A percentile compares a stretch with the other conserved stretches of the same genome.
phyloP scores from a whole-genome alignment of 176 grass and related monocot species.

The Ampelocalamus luodianensis region DNA sequence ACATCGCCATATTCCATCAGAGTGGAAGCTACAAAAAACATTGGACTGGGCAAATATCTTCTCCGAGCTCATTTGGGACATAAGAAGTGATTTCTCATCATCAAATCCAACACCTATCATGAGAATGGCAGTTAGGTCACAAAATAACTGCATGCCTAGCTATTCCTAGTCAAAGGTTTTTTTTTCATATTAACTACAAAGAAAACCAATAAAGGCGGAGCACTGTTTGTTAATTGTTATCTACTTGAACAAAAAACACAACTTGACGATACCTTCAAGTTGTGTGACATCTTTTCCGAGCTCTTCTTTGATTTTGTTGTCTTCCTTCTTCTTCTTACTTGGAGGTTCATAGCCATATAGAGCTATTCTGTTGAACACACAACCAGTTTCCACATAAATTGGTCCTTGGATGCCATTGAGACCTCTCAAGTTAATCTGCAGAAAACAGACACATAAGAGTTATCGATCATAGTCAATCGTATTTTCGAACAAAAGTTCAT shows the following conservation, averaged over 20 bases:
- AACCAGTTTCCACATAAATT: slow-evolving; percentile 97
- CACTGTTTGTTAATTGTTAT: slow-evolving; percentile 16
- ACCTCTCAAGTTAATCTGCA: slow-evolving; percentile 99
- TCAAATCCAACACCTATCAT: slow-evolving; percentile 81
- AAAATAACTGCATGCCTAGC: neutral
- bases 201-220: neutral
- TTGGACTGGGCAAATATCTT: slow-evolving; percentile 86
- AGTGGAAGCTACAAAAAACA: no score
- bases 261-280: slow-evolving; percentile 73
- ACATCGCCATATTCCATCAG: no score
- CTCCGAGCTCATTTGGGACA: slow-evolving; percentile 96
- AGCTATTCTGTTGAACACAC: slow-evolving; percentile 94
- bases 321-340: slow-evolving; percentile 73
- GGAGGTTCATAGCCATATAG: slow-evolving; percentile 98
- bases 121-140: slow-evolving; percentile 23
- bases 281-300: slow-evolving; percentile 87
- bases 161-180: no score
- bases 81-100: slow-evolving; percentile 88
- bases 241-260: slow-evolving; percentile 16
- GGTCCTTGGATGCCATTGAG: slow-evolving; percentile 96
- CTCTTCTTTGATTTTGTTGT: slow-evolving; percentile 62
- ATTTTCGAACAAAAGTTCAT: neutral
- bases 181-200: neutral
- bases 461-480: slow-evolving; percentile 18
- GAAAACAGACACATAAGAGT: slow-evolving; percentile 41